Percentiles rank a stretch among this genome's conserved stretches.
phyloP scores from a whole-genome alignment of 352 stramenopile genomes.

The Globisporangium polare region DNA sequence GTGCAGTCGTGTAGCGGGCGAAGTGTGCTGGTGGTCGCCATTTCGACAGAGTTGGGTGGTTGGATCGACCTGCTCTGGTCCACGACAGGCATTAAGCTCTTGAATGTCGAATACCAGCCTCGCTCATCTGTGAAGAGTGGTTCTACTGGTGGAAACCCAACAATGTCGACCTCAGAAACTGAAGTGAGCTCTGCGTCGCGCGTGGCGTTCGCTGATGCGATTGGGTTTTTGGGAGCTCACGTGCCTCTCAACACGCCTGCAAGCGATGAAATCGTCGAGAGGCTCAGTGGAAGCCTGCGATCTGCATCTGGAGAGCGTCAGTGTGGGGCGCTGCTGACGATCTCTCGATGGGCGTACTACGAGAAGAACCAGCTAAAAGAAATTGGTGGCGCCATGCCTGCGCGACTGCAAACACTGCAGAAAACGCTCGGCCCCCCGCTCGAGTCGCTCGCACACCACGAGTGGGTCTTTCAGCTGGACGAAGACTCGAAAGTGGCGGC shows the following conservation, averaged over 20 bases:
- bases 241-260: slow-evolving; percentile 21
- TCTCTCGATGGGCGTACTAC: slow-evolving; percentile 50
- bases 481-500: not conserved
- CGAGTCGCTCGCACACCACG: slow-evolving; percentile 32
- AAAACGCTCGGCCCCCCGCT: slow-evolving; percentile 23
- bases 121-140: not conserved
- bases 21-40: slow-evolving; percentile 18
- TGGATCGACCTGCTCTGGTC: slow-evolving; percentile 64
- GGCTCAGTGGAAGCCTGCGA: slow-evolving; percentile 24
- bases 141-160: not conserved
- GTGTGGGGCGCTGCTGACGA: slow-evolving; percentile 47
- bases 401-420: slow-evolving; percentile 19
- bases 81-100: slow-evolving; percentile 19
- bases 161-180: not conserved
- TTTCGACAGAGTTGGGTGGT: slow-evolving; percentile 17
- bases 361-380: slow-evolving; percentile 21
- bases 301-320: slow-evolving; percentile 51
- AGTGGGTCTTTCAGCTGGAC: slow-evolving; percentile 30
- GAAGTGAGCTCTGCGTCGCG: slow-evolving; percentile 30
- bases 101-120: slow-evolving; percentile 26
- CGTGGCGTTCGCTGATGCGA: slow-evolving; percentile 53
- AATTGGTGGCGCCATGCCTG: not conserved
- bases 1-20: slow-evolving; percentile 23
- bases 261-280: slow-evolving; percentile 20
- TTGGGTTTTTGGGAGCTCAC: slow-evolving; percentile 36